Evolutionary conservation across 2,329 filamentous ascomycete genomes (phyloP), one percentile per base, ranked within the genome.

Genomic region (Thermomyces lanuginosus): DNA sequence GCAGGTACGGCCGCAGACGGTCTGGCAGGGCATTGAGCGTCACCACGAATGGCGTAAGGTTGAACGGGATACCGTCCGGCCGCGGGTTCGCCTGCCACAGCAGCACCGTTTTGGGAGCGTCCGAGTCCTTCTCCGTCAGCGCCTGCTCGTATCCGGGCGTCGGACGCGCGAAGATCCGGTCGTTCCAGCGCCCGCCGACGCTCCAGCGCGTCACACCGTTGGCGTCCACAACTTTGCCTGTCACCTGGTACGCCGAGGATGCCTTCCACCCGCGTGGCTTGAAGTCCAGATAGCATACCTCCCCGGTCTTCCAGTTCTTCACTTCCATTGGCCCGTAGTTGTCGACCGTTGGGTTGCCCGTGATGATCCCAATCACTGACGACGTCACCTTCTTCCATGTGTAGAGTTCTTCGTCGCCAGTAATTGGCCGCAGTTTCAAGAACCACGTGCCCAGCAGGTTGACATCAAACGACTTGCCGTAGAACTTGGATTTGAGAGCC

Each of bases 361-460:
- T 95, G 43, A 98, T 93, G 52, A 98, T 98, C 32, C 89, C 89
- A 33, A 95, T 75, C n/a, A 98, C 89, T 2, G 84, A 91, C 1
- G 83, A 89, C 1, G 84, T 95, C 10, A 93, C 83, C 58, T 98
- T 98, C 58, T 93, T 95, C 89, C 89, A 98, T 0, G 86, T 93
- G 55, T 92, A 98, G 2, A 93, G 61, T 40, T 98, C 89, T 42
- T 77, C 75, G 6, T 73, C 76, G 3, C 77, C 81, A 3, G 70
- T 63, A 1, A 66, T 68, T 1, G 84, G 82, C 1, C 82, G 75
- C 15, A 98, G 63, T 44, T 69, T 80, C 33, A 95, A 60, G 60
- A 95, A 98, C 89, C 89, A 98, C 5, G 89, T 98, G 17, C 89
- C 89, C 6, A 95, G 68, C 3, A 82, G 84, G 45, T 93, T 91